Evolutionary conservation across 257 asterid species (phyloP), one percentile per base, ranked within the genome.

Genomic region (Plantago ovata): DNA sequence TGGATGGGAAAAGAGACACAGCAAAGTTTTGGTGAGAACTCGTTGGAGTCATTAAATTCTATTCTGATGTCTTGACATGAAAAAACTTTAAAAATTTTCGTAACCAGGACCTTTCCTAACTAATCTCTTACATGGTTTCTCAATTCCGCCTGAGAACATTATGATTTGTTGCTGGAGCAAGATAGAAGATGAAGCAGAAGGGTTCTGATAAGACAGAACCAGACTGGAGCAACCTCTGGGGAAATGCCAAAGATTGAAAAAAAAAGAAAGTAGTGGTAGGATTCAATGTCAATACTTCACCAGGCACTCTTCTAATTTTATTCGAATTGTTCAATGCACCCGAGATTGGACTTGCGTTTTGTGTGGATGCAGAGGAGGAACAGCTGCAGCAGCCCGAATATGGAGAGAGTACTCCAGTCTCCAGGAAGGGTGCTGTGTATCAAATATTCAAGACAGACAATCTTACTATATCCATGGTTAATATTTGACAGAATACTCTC

Each of bases 321-420:
- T 49, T 21, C 20, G 15, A 48, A 6, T 15, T 20, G 38, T 15
- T 22, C 36, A 19, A 15, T 20, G 24, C 11, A 1, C 38, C 11
- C 14, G 7, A 32, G 1, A 28, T 18, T 13, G 13, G 20, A 13
- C 21, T 9, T 11, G 41, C 51, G n/a, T n/a, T 38, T 50, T 53
- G 18, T 53, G 53, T 62, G 51, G 62, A 56, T 70, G 63, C 90
- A 83, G 98, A 87, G 71, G 95, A 82, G 65, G 84, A 82, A 65
- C 96, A 36, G 98, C 98, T 9, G 95, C 95, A 11, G 98, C 98
- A 21, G 77, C 98, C 60, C 93, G 95, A 20, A 72, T 94, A 71
- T 93, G 98, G 98, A 80, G 98, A 70, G 98, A 93, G 69, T 89
- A 93, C 69, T 93, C 98, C 1, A 69, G 98, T 68, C 77, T n/a